Percentiles rank a stretch among this genome's conserved stretches.
Conservation (phyloP, 306 rosid genomes). For the Datisca glomerata region DNA sequence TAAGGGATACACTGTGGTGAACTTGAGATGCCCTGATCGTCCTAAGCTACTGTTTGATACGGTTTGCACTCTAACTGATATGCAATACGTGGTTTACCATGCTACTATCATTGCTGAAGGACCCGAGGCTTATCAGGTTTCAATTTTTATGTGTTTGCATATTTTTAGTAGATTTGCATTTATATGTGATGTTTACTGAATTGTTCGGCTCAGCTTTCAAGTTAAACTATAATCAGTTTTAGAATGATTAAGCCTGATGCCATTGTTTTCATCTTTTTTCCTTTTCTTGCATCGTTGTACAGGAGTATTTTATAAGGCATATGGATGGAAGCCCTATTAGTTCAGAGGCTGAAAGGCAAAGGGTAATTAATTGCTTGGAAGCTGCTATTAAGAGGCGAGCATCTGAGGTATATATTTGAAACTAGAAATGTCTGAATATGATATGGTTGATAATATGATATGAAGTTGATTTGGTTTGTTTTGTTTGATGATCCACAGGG, state of each 20-base stretch:
- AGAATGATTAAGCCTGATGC: too few species aligned
- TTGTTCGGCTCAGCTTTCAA: too few species aligned
- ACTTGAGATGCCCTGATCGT: constrained; percentile 81
- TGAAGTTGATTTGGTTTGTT: neutral
- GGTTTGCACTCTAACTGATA: constrained; percentile 84
- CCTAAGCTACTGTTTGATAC: constrained; percentile 81
- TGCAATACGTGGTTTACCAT: constrained; percentile 94
- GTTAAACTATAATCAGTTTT: too few species aligned
- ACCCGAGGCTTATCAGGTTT: constrained; percentile 89
- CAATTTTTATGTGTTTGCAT: constrained; percentile 4
- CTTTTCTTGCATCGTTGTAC: constrained; percentile 7
- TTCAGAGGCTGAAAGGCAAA: constrained; percentile 88
- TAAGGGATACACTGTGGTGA: constrained; percentile 91
- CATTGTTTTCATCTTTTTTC: too few species aligned
- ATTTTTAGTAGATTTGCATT: neutral
- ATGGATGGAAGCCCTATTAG: constrained; percentile 76
- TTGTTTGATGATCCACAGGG: constrained; percentile 45
- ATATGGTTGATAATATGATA: neutral
- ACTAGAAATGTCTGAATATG: neutral
- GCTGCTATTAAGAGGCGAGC: constrained; percentile 84
- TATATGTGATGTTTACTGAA: neutral
- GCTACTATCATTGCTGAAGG: constrained; percentile 86
- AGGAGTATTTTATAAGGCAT: constrained; percentile 93
- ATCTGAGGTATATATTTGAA: constrained; percentile 45
- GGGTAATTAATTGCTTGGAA: constrained; percentile 90